Percentiles rank a stretch among this genome's conserved stretches.
Evolutionary conservation across 2,329 filamentous ascomycete species (phyloP).

Genomic region (Hymenoscyphus fraxineus): DNA sequence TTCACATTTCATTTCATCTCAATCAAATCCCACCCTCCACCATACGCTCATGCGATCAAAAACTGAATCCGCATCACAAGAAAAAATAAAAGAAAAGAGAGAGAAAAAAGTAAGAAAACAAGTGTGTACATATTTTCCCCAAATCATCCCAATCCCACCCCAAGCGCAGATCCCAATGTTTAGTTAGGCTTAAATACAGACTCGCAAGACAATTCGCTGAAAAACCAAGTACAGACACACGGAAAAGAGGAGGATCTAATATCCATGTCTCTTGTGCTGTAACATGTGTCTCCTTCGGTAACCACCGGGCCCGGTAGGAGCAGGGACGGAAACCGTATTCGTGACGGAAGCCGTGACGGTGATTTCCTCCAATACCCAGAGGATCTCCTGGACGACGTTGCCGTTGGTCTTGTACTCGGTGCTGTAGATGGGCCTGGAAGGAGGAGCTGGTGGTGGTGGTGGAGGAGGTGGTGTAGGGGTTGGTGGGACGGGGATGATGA

Average conservation of each 20-base stretch:
- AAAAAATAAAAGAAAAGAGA: no score
- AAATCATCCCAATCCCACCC: no score
- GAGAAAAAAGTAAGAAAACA: no score
- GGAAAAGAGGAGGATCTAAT: neutral
- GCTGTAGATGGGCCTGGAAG: slow-evolving; percentile 35
- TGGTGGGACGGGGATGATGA: neutral
- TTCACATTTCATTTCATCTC: no score
- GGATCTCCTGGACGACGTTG: slow-evolving; percentile 50
- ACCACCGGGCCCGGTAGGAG: neutral
- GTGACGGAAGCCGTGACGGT: slow-evolving; percentile 43
- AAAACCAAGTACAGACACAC: no score
- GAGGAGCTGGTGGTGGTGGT: slow-evolving; percentile 20
- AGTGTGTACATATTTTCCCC: no score
- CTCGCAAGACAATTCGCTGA: no score
- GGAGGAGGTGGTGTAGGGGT: slow-evolving; percentile 16
- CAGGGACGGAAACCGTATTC: neutral
- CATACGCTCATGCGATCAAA: no score
- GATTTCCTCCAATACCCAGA: slow-evolving; percentile 53
- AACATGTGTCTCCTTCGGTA: slow-evolving; percentile 10
- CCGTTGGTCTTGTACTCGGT: slow-evolving; percentile 52
- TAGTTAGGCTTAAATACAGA: no score
- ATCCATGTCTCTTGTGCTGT: slow-evolving; percentile 5
- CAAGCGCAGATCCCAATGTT: no score
- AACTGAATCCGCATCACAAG: no score
- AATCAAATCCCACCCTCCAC: no score